Base-by-base conservation (phyloP, 2,329 filamentous ascomycete species). In the Ophiocordyceps sinensis region DNA sequence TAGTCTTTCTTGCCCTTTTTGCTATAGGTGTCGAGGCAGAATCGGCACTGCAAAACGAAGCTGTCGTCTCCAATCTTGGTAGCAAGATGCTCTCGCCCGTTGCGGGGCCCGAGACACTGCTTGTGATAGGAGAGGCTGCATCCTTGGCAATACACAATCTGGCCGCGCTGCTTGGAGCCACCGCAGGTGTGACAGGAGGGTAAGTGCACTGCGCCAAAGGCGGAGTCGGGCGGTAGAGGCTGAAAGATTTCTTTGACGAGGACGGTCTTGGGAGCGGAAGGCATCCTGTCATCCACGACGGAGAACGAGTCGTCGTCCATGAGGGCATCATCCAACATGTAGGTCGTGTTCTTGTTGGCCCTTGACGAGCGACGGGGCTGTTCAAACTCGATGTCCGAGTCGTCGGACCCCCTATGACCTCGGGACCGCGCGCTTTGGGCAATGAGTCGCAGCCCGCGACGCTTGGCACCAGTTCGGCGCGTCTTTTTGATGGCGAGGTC, bases 11-110 rank as follows among this genome's bases (percentile, higher is more conserved):
- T 47, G 47, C 95, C 85, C 52, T 83, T 88, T 54, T 77, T 78
- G 45, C 67, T 65, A 37, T 78, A 71, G 17, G 71, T 55, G 4
- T 80, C 80, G 46, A 96, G 72, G 56, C 91, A 98, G 43, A 79
- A 82, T 48, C 79, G 81, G 62, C 91, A 98, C 56, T 98, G 91
- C 32, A 98, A 65, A 14, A 98, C 79, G 51, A 94, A 96, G 31
- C 81, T 62, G 2, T 81, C 77, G 1, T 81, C 67, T 2, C 69
- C 79, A 40, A 95, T 62, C 57, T 96, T 98, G 21, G 87, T 96
- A 10, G 85, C 85, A 30, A 91, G 65, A 57, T 96, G 91, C n/a
- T 94, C 86, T 45, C 91, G 74, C 12, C 59, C 66, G 40, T 72
- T 74, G 39, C 91, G 76, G 38, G 71, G 67, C 1, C 89, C 87